Evolutionary conservation across 345 rosid species (phyloP).

Genomic region (Hibiscus syriacus): DNA sequence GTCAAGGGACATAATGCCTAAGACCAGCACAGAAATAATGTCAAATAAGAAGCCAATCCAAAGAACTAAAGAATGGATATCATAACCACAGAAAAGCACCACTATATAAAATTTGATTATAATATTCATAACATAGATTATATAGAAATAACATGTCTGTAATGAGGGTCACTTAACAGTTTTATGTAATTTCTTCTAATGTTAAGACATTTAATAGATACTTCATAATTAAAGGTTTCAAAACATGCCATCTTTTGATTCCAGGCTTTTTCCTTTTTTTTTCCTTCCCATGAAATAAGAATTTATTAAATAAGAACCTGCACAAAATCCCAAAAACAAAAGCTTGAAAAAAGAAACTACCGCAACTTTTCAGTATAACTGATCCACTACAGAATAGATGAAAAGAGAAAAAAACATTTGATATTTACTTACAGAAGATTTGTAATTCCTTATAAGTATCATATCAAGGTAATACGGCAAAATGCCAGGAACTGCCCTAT

Average conservation of each 20-base stretch:
- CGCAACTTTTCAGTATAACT: background rate
- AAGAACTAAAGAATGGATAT: background rate
- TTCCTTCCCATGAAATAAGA: background rate
- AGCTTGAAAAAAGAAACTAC: background rate
- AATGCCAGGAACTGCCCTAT: background rate
- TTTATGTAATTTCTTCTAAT: no score
- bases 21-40: background rate
- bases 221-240: background rate
- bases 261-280: background rate
- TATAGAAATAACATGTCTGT: background rate
- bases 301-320: background rate
- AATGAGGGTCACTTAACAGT: background rate
- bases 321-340: background rate
- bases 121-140: background rate
- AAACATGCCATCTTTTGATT: background rate
- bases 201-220: background rate
- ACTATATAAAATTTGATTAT: background rate
- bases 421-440: background rate
- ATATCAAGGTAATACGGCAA: background rate
- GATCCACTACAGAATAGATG: background rate
- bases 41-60: background rate
- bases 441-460: background rate
- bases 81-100: background rate
- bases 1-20: background rate
- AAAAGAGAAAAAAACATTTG: background rate